phyloP scores from a whole-genome alignment of 768 basidiomycete species.

The Clavaria fumosa region DNA sequence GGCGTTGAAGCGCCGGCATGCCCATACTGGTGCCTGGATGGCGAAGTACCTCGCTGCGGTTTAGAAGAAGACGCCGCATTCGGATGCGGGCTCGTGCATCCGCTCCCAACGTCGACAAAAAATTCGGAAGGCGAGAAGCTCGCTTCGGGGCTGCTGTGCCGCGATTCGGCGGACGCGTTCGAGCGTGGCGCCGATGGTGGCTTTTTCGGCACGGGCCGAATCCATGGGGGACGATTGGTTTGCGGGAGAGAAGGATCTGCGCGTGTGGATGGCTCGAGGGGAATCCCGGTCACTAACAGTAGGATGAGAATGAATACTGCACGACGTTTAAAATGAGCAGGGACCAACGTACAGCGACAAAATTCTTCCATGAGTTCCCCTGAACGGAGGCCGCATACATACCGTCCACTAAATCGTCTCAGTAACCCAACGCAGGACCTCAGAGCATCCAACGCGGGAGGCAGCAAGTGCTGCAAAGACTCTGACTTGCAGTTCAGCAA shows the following conservation, averaged over 20 bases:
- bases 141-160: conserved; percentile 46
- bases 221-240: conserved; percentile 63
- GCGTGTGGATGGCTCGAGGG: conserved; percentile 55
- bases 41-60: conserved; percentile 4
- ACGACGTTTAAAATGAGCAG: conserved; percentile 1
- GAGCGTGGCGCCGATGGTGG: conserved; percentile 33
- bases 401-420: conserved; percentile 77
- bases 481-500: conserved; percentile 81
- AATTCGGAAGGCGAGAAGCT: conserved; percentile 51
- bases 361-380: conserved; percentile 94
- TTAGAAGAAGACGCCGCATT: conserved; percentile 1
- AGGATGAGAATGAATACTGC: conserved; percentile 5
- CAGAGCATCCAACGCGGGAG: conserved; percentile 71
- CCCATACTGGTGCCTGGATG: neutral
- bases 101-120: conserved; percentile 27
- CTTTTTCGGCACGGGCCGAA: conserved; percentile 77
- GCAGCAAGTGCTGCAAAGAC: conserved; percentile 55
- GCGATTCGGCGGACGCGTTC: conserved; percentile 28
- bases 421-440: conserved; percentile 81
- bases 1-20: conserved; percentile 1
- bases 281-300: conserved; percentile 62
- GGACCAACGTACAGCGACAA: conserved; percentile 51
- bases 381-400: conserved; percentile 80
- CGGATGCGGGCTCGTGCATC: neutral
- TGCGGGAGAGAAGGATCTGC: conserved; percentile 26